Percentiles rank a stretch among this genome's conserved stretches.
Conservation (phyloP, 2,329 filamentous ascomycete genomes). For the Lecanicillium sp. region DNA sequence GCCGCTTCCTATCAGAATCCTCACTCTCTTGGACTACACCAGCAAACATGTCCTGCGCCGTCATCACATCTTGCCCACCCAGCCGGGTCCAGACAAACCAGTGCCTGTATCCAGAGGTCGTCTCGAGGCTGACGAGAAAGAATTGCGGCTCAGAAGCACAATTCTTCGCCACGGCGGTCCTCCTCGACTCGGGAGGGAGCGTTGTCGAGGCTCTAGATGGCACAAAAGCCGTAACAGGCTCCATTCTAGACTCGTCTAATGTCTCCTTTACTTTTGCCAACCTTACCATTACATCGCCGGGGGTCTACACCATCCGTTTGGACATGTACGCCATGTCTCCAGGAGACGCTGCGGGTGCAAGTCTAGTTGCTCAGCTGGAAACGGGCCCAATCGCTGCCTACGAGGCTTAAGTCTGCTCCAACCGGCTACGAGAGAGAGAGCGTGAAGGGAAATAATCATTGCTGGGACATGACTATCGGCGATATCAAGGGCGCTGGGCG, state of each 20-base stretch:
- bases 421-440: slow-evolving; percentile 7
- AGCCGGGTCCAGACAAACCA: slow-evolving; percentile 10
- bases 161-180: slow-evolving; percentile 19
- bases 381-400: slow-evolving; percentile 11
- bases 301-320: slow-evolving; percentile 18
- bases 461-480: too few relatives aligned
- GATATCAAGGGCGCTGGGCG: too few relatives aligned
- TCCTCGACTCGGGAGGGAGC: slow-evolving; percentile 13
- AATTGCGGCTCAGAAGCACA: slow-evolving; percentile 7
- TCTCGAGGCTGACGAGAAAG: slow-evolving; percentile 12
- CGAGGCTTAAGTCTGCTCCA: slow-evolving; percentile 6
- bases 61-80: slow-evolving; percentile 18
- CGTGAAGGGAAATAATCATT: too few relatives aligned
- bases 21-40: background rate
- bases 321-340: slow-evolving; percentile 18
- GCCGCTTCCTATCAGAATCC: background rate
- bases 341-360: slow-evolving; percentile 8
- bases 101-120: slow-evolving; percentile 15
- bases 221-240: slow-evolving; percentile 12
- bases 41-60: slow-evolving; percentile 9
- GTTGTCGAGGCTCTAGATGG: slow-evolving; percentile 15
- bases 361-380: slow-evolving; percentile 11
- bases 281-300: slow-evolving; percentile 14
- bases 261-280: slow-evolving; percentile 18
- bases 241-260: slow-evolving; percentile 9